Evolutionary conservation across 192 early-diverging fungal species (phyloP).

Genomic region (Backusella circina): DNA sequence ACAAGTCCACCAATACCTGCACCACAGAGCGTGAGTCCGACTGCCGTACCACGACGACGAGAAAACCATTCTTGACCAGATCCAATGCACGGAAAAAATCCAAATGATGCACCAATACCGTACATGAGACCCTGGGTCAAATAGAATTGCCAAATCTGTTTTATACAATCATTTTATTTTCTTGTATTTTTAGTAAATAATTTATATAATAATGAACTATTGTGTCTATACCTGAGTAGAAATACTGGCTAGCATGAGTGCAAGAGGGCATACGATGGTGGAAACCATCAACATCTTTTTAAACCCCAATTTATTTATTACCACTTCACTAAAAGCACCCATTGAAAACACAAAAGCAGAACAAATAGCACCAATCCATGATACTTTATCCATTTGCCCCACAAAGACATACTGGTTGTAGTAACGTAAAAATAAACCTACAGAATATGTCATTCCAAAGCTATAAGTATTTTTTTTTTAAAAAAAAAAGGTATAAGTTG

Average conservation of each 20-base stretch:
- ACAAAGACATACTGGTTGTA: slow-evolving; percentile 37
- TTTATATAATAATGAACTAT: background rate
- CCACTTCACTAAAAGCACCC: slow-evolving; percentile 29
- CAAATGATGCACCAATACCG: slow-evolving; percentile 39
- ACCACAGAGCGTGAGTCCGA: slow-evolving; percentile 38
- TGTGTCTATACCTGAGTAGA: background rate
- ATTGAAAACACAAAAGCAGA: slow-evolving; percentile 38
- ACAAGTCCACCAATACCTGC: slow-evolving; percentile 36
- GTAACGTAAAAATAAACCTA: background rate
- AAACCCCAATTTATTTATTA: slow-evolving; percentile 44
- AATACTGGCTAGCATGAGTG: slow-evolving; percentile 44
- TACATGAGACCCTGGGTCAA: slow-evolving; percentile 35
- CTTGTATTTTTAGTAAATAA: background rate
- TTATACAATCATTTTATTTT: background rate
- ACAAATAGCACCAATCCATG: slow-evolving; percentile 45
- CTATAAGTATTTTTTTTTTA: background rate
- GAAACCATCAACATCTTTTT: slow-evolving; percentile 45
- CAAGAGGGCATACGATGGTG: slow-evolving; percentile 33
- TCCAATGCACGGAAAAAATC: slow-evolving; percentile 36
- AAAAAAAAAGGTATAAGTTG: background rate
- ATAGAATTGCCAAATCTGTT: slow-evolving; percentile 53
- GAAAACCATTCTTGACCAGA: slow-evolving; percentile 38
- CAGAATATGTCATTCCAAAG: background rate
- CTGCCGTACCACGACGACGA: slow-evolving; percentile 30
- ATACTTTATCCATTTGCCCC: slow-evolving; percentile 32